Evolutionary conservation across 2,329 filamentous ascomycete genomes (phyloP), one percentile per base, ranked within the genome.

Genomic region (Leptodontidium sp.): DNA sequence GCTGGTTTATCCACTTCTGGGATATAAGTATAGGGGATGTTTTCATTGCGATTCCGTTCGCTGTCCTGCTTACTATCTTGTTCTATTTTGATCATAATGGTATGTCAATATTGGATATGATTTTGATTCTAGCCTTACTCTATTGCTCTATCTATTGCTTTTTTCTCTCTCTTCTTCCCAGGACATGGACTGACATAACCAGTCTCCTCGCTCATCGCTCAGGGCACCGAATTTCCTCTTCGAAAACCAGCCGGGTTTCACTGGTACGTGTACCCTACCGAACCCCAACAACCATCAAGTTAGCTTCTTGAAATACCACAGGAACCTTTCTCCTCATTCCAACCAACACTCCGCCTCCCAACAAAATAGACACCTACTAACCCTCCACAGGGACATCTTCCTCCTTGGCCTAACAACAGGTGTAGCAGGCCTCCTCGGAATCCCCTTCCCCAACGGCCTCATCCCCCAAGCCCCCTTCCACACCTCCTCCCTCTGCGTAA

Each of bases 61-160:
- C 93, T 0, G 77, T 97, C 43, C 83, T 97, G 1, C 83, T 97
- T 17, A 97, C 93, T 0, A 89, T 97, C 26, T 81, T 97, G 4
- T 97, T 97, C 78, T 97, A 91, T 82, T 97, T 96, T 78, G 93
- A 97, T 76, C 93, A 97, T 77, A 97, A 96, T 74, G 91, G 91
- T 92, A 82, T 70, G 82, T 61, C 3, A 49, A 9, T 57, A 47
- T 59, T 43, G 38, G 38, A 40, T 40, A 40, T 11, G 11, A 35
- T 40, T 12, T 40, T 8, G 38, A 40, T 12, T 40, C 11, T 8
- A 6, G 38, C 5, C 2, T 11, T 62, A 29, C 12, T 2, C 24
- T 43, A 14, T 14, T 24, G 12, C n/a, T 26, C 2, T 32, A 6
- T 32, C 29, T 11, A 40, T 62, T 29, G 14, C 5, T 15, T 59